Evolutionary conservation across 2,329 filamentous ascomycete species (phyloP).

Genomic region (Colletotrichum scovillei): DNA sequence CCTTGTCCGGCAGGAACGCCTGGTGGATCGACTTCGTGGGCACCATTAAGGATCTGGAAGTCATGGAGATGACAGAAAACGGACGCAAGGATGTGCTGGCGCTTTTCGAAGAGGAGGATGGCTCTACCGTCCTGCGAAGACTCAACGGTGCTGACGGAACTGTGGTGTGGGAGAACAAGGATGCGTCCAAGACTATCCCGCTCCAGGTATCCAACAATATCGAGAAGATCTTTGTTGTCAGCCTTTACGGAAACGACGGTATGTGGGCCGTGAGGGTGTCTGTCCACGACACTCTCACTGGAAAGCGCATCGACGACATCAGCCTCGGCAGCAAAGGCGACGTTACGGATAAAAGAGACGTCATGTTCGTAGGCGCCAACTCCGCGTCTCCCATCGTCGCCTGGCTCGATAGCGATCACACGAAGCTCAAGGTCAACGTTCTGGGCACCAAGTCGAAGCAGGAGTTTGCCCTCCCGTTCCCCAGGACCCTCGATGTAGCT

Average conservation of each 20-base stretch:
- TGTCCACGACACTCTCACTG: slow-evolving; percentile 77
- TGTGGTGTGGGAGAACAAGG: slow-evolving; percentile 82
- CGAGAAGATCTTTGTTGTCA: slow-evolving; percentile 80
- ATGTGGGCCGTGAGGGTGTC: slow-evolving; percentile 83
- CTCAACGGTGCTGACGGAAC: slow-evolving; percentile 79
- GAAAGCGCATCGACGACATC: slow-evolving; percentile 78
- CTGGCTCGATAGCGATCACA: slow-evolving; percentile 74
- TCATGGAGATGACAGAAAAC: slow-evolving; percentile 76
- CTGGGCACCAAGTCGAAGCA: slow-evolving; percentile 70
- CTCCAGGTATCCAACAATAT: slow-evolving; percentile 80
- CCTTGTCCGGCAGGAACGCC: slow-evolving; percentile 79
- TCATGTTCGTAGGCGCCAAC: slow-evolving; percentile 81
- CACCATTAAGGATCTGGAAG: slow-evolving; percentile 76
- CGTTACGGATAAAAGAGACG: slow-evolving; percentile 70
- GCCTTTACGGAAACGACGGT: slow-evolving; percentile 75
- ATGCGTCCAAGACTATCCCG: slow-evolving; percentile 75
- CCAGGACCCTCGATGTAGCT: slow-evolving; percentile 62
- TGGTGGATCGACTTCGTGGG: slow-evolving; percentile 77
- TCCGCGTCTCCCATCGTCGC: slow-evolving; percentile 79
- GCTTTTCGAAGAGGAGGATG: slow-evolving; percentile 70
- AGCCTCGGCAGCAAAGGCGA: slow-evolving; percentile 80
- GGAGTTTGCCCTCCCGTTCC: slow-evolving; percentile 60
- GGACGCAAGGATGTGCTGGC: slow-evolving; percentile 78
- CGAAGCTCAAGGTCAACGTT: slow-evolving; percentile 77
- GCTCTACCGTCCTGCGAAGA: slow-evolving; percentile 71